phyloP scores from a whole-genome alignment of 768 basidiomycete species.

The Trichaptum fuscoviolaceum region DNA sequence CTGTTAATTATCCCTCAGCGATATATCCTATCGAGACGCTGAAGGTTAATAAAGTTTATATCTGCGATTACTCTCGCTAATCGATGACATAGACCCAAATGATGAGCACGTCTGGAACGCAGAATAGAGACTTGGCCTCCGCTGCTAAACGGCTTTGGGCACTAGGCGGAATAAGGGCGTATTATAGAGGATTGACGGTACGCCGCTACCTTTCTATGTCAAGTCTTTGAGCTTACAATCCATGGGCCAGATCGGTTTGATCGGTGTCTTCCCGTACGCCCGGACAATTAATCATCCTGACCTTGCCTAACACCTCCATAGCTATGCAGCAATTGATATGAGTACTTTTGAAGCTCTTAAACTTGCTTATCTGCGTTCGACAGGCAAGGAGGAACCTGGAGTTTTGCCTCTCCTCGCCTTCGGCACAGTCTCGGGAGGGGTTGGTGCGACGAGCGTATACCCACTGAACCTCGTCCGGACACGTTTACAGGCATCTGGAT shows the following conservation, averaged over 20 bases:
- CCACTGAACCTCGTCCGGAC: conserved; percentile 91
- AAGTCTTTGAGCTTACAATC: conserved; percentile 16
- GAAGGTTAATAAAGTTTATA: conserved; percentile 47
- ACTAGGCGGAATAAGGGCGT: conserved; percentile 75
- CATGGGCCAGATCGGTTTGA: conserved; percentile 69
- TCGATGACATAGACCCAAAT: conserved; percentile 67
- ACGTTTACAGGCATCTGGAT: conserved; percentile 92
- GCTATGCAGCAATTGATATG: conserved; percentile 95
- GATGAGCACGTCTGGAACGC: conserved; percentile 78
- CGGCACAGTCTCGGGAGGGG: conserved; percentile 88
- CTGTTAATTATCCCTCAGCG: conserved; percentile 40
- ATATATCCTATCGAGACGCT: conserved; percentile 97
- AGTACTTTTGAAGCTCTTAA: conserved; percentile 96
- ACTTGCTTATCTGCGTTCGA: conserved; percentile 80
- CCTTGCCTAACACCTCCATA: conserved; percentile 21
- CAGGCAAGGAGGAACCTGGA: conserved; percentile 84
- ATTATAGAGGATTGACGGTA: conserved; percentile 88
- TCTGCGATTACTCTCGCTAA: not conserved
- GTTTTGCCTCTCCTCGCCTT: conserved; percentile 84
- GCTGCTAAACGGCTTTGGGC: conserved; percentile 74
- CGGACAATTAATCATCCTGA: conserved; percentile 7
- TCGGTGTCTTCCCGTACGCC: conserved; percentile 92
- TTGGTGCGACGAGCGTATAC: conserved; percentile 92
- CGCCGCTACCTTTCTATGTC: conserved; percentile 27
- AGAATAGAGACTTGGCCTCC: conserved; percentile 49